Base-by-base conservation (phyloP, 768 basidiomycete species). In the Lactarius hengduanensis region DNA sequence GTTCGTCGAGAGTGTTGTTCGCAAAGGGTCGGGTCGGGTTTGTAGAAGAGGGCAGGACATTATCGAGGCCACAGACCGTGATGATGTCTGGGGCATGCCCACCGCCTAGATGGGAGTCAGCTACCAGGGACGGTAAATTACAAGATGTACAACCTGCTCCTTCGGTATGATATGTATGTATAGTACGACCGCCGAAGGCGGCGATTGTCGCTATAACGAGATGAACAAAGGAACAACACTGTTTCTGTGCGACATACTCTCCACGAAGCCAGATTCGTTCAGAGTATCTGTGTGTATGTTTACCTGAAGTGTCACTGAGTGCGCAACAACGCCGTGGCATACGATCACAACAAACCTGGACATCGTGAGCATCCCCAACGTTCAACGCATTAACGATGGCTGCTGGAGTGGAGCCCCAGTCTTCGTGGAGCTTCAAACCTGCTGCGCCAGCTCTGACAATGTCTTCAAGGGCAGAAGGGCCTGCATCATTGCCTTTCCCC, bases 81-180 rank as follows among this genome's bases (percentile, higher is more conserved):
- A 99, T 96, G 76, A 98, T 98, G 72, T 98, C 97, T 0, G 97
- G 97, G 2, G 96, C 96, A 74, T 98, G 96, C 15, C 97, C 95
- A 16, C 95, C 94, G 58, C 95, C 90, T 89, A 61, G 22, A 10
- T 62, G 16, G 36, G 56, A 13, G 40, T 40, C 38, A 45, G 8
- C 69, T 55, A 34, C 57, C 36, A 18, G 16, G 38, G 15, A 28
- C 13, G 28, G 55, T 7, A 38, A 59, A 34, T 34, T 41, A 16
- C 30, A 41, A 30, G 34, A n/a, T 28, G 43, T 63, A 71, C 59
- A 62, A 87, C 92, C 95, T 61, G 96, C 96, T 55, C 96, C 96
- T 80, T 98, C 96, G 0, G 87, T 94, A 73, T 98, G 97, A 74
- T 98, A 99, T 13, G 95, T 96, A 72, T 98, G 96, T 63, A 99